phyloP scores from a whole-genome alignment of 148 eudicot genomes.

The Cornus florida region DNA sequence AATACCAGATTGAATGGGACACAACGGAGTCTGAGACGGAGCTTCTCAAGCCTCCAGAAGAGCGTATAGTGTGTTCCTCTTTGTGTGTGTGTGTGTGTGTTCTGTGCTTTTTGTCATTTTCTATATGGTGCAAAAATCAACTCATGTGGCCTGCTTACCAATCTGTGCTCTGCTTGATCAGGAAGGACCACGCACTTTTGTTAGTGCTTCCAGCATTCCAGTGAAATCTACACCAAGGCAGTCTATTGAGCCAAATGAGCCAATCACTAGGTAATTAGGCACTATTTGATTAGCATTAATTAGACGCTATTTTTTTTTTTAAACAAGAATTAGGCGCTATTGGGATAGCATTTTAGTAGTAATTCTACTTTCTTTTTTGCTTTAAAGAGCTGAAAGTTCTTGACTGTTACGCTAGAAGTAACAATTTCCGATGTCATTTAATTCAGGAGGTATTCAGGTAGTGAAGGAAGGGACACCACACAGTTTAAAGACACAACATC shows the following conservation, averaged over 20 bases:
- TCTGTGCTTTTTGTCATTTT: not conserved
- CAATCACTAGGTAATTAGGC: slow-evolving; percentile 38
- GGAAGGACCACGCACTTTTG: slow-evolving; percentile 87
- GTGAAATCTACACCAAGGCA: slow-evolving; percentile 43
- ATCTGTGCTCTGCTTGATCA: slow-evolving; percentile 23
- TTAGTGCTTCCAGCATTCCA: slow-evolving; percentile 78
- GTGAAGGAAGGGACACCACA: slow-evolving; percentile 26
- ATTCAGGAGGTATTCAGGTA: slow-evolving; percentile 43
- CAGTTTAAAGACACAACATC: slow-evolving; percentile 62
- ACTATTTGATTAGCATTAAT: not conserved
- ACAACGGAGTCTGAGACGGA: slow-evolving; percentile 76
- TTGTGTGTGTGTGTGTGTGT: slow-evolving; percentile 8
- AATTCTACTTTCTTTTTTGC: not conserved
- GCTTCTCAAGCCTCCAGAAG: slow-evolving; percentile 90
- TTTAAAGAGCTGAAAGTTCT: not conserved
- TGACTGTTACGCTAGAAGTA: not conserved
- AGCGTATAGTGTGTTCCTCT: slow-evolving; percentile 60
- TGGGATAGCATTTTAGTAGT: not conserved
- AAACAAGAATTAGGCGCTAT: not conserved
- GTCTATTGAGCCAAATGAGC: slow-evolving; percentile 36
- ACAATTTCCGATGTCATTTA: not conserved
- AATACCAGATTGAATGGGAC: slow-evolving; percentile 89
- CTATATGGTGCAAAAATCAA: not conserved
- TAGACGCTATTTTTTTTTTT: not conserved
- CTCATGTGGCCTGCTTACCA: not conserved